Evolutionary conservation across 2,329 filamentous ascomycete genomes (phyloP).

Genomic region (Fusarium nurragi): DNA sequence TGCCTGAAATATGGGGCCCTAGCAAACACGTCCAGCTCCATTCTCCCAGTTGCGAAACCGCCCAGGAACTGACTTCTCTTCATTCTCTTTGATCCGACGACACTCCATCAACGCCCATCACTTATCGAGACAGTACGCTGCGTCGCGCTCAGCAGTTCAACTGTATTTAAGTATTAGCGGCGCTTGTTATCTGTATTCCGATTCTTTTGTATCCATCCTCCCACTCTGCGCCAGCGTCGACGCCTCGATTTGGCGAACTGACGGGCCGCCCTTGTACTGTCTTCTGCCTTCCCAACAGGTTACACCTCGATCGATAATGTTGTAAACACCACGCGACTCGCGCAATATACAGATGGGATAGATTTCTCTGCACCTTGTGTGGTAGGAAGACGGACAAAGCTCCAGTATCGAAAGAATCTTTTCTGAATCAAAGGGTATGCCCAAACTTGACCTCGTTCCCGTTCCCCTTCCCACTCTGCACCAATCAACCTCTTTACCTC

Average conservation of each 20-base stretch:
- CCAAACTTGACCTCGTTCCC: slow-evolving; percentile 40
- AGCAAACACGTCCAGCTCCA: slow-evolving; percentile 34
- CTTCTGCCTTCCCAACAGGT: slow-evolving; percentile 38
- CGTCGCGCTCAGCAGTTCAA: slow-evolving; percentile 35
- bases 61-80: slow-evolving; percentile 47
- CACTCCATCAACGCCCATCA: slow-evolving; percentile 47
- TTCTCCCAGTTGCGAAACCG: slow-evolving; percentile 39
- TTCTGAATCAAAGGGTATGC: slow-evolving; percentile 49
- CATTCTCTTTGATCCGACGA: slow-evolving; percentile 43
- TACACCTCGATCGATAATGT: slow-evolving; percentile 44
- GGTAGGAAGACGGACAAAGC: slow-evolving; percentile 44
- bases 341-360: slow-evolving; percentile 43
- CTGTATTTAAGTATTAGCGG: slow-evolving; percentile 36
- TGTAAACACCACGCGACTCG: slow-evolving; percentile 49
- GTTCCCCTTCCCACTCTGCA: slow-evolving; percentile 32
- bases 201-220: slow-evolving; percentile 26
- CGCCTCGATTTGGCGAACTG: slow-evolving; percentile 27
- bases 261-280: slow-evolving; percentile 37
- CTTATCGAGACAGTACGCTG: slow-evolving; percentile 42
- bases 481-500: slow-evolving; percentile 26
- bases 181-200: slow-evolving; percentile 30
- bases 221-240: slow-evolving; percentile 20
- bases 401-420: slow-evolving; percentile 25
- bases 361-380: slow-evolving; percentile 25
- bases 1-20: slow-evolving; percentile 50